Base-by-base conservation (phyloP, 2,329 filamentous ascomycete genomes). In the Chaetomium strumarium region DNA sequence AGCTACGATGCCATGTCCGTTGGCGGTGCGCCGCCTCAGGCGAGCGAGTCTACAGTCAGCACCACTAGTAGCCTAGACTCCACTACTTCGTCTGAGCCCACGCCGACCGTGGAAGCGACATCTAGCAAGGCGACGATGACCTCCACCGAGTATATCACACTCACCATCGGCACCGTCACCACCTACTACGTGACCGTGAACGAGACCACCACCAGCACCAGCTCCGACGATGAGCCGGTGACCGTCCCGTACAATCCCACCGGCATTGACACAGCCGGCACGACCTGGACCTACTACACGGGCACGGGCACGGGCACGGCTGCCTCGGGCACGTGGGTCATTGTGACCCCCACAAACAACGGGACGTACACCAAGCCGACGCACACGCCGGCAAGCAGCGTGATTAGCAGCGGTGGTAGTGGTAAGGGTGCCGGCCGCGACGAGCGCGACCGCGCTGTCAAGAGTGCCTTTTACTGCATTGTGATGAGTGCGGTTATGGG, bases 401-500 rank as follows among this genome's bases (percentile, higher is more conserved):
- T 34, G 12, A 41, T 20, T 19, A 20, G 19, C 39, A 29, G 20
- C 14, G 24, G 5, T 24, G 24, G 4, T 24, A 24, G 24, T 24
- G 24, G 24, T 24, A 24, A 24, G 24, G 24, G 30, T 10, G 19
- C 6, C 31, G 38, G n/a, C 9, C n/a, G n/a, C 13, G 17, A 12
- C 19, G 33, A 40, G 7, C 31, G 41, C 12, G 14, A 13, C 36
- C 9, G 49, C 29, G 43, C 42, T 38, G 14, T 14, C 42, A 39
- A n/a, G 12, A 14, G 37, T 17, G 49, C 29, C 5, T 51, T 46
- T 30, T 51, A 51, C 37, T 51, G 42, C 19, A 11, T 46, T 14
- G 43, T 51, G 3, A 46, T 51, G 49, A 24, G 4, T 7, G 24
- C 24, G 4, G 49, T 31, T 10, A 36, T 31, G 8, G 49, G 42